Conservation (phyloP, 352 stramenopile species). For the Pythium grandisporangium region DNA sequence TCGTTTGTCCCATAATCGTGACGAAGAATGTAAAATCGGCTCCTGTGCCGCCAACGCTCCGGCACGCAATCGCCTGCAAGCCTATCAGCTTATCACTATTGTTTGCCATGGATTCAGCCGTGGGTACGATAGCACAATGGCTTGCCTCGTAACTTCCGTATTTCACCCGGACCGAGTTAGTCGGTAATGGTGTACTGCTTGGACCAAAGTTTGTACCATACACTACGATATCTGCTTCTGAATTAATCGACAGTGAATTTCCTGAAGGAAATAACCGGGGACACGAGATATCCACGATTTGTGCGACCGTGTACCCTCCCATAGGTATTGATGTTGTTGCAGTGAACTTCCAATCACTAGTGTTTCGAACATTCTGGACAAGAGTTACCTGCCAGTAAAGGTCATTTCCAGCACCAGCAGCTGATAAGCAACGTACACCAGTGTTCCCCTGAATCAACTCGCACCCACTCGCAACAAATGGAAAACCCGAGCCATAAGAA, state of each 20-base stretch:
- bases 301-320: constrained; percentile 21
- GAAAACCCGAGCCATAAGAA: constrained; percentile 20
- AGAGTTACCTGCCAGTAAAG: constrained; percentile 45
- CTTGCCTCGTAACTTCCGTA: constrained; percentile 27
- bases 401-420: constrained; percentile 21
- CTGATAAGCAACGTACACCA: constrained; percentile 27
- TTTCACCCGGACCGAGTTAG: constrained; percentile 9
- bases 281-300: constrained; percentile 20
- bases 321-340: constrained; percentile 25
- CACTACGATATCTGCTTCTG: constrained; percentile 39
- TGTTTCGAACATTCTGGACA: constrained; percentile 22
- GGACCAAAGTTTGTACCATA: constrained; percentile 32
- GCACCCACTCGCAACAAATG: constrained; percentile 29
- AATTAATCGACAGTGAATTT: too few species aligned
- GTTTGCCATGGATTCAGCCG: too few species aligned
- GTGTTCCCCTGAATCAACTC: constrained; percentile 33
- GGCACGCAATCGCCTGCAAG: constrained; percentile 25
- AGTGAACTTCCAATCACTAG: constrained; percentile 29
- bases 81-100: too few species aligned
- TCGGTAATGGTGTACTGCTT: constrained; percentile 3
- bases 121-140: constrained; percentile 12
- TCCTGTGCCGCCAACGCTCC: constrained; percentile 24
- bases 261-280: constrained; percentile 22
- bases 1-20: constrained; percentile 23
- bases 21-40: constrained; percentile 23